Evolutionary conservation across 805 yeast genomes (phyloP), one percentile per base, ranked within the genome.

Genomic region (Hanseniaspora occidentalis): DNA sequence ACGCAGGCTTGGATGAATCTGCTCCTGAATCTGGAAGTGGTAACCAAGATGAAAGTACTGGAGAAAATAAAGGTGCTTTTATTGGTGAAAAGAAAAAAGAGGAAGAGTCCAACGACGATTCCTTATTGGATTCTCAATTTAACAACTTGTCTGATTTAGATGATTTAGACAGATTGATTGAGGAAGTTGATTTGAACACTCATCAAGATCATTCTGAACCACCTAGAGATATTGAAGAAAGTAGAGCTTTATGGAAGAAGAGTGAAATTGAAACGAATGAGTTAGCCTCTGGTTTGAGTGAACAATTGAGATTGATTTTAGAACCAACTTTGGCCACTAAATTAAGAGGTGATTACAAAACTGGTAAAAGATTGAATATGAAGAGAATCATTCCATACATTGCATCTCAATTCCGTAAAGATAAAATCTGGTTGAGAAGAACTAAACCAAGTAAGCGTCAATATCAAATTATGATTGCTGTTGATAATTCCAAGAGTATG

Each of bases 321-420:
- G 97, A 88, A 57, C 99, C 99, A 4, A 92, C 98, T 0, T 66
- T 84, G 45, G 94, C 96, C n/a, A 89, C 97, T 2, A 92, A 92
- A 58, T 67, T 92, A 43, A 77, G 74, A 46, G 99, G 99, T 55
- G 98, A 92, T 58, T 92, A 85, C 64, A 86, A 88, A 61, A 88
- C 96, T 2, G 99, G 99, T 59, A 92, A 92, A 60, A 71, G 98
- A 50, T 72, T 92, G 52, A 92, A 92, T 61, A 88, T 92, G 97
- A 92, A 89, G 68, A 72, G 96, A 50, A 92, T 92, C 52, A 92
- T 92, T 53, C 95, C 97, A 6, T 92, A 89, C 60, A 92, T 92
- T 66, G 99, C 99, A 1, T 84, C 95, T 29, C 95, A 86, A 53
- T 92, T 85, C 74, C 78, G 95, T 54, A 92, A 92, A 59, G 99